Evolutionary conservation across 139 green algal genomes (phyloP).

Genomic region (Tetratostichococcus sp.): DNA sequence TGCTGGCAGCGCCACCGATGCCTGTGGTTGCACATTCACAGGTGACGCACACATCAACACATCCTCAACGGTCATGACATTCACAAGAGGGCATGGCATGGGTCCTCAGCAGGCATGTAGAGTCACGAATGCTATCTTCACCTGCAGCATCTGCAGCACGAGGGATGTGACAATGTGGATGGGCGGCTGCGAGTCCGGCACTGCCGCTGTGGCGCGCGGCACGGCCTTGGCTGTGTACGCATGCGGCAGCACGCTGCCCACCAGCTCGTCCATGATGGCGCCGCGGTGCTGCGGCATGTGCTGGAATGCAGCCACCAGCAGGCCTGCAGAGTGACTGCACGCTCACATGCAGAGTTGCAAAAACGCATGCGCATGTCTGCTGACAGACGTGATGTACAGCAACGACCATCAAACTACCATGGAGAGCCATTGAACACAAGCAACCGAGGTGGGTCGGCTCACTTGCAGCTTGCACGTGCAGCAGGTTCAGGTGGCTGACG

Average conservation of each 20-base stretch:
- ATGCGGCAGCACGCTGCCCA: conserved; percentile 25
- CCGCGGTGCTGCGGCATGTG: conserved; percentile 26
- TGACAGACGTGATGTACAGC: too few relatives aligned
- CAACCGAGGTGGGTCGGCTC: too few relatives aligned
- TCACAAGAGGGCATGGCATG: too few relatives aligned
- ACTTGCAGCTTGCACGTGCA: conserved; percentile 58
- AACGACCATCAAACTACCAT: too few relatives aligned
- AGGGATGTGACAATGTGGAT: conserved; percentile 59
- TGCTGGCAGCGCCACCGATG: conserved; percentile 14
- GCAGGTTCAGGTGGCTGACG: conserved; percentile 41
- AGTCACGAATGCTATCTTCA: background rate
- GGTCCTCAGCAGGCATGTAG: background rate
- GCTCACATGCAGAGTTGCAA: background rate
- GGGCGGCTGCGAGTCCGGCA: conserved; percentile 5
- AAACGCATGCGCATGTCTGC: background rate
- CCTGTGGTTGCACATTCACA: conserved; percentile 13
- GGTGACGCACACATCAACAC: background rate
- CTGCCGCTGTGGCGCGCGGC: conserved; percentile 15
- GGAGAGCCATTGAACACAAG: too few relatives aligned
- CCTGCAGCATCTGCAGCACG: conserved; percentile 72
- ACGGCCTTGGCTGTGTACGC: conserved; percentile 1
- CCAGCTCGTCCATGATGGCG: conserved; percentile 50
- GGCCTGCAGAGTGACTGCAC: conserved; percentile 14
- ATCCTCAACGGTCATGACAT: too few relatives aligned
- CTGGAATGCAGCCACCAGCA: conserved; percentile 46